These are phyloP conservation scores for Claviceps digitariae DNA, from an alignment of 2,329 filamentous ascomycete genomes.

Conservation along the genomic window DNA sequence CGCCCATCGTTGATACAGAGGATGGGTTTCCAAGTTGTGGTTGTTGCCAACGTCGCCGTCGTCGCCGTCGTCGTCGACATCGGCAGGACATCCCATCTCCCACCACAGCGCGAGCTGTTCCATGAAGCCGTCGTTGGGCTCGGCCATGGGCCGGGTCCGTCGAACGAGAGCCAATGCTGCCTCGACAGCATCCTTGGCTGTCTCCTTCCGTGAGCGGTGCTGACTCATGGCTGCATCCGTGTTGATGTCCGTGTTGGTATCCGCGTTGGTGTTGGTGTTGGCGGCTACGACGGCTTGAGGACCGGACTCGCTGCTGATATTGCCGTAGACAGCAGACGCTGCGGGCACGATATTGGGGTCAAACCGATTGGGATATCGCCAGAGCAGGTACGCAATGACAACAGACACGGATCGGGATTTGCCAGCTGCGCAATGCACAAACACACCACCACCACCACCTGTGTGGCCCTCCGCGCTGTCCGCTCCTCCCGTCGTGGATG, in stretches of 20 bases:
- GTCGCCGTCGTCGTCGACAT: slow-evolving; percentile 21
- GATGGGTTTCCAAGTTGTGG: slow-evolving; percentile 42
- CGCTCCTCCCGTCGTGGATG: background rate
- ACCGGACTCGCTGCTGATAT: slow-evolving; percentile 2
- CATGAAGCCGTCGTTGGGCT: slow-evolving; percentile 89
- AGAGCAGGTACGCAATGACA: slow-evolving; percentile 74
- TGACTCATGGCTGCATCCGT: slow-evolving; percentile 4
- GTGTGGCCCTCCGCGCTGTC: background rate
- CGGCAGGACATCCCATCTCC: slow-evolving; percentile 64
- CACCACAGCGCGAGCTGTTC: slow-evolving; percentile 76
- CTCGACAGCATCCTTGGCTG: slow-evolving; percentile 34
- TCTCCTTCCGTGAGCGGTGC: slow-evolving; percentile 16
- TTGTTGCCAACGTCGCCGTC: too few relatives aligned
- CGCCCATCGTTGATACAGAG: slow-evolving; percentile 63
- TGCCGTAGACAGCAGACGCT: slow-evolving; percentile 9
- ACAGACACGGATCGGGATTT: slow-evolving; percentile 85
- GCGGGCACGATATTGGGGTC: slow-evolving; percentile 21
- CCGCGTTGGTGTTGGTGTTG: background rate
- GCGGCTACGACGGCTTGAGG: background rate
- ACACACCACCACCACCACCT: slow-evolving; percentile 22
- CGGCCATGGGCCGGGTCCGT: slow-evolving; percentile 59
- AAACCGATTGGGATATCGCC: slow-evolving; percentile 44
- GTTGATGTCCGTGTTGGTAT: slow-evolving; percentile 2
- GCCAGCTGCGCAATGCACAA: slow-evolving; percentile 75
- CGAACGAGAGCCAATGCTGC: slow-evolving; percentile 56